Evolutionary conservation across 169 alveolate species (phyloP).

Genomic region (Plasmodium vinckei): DNA sequence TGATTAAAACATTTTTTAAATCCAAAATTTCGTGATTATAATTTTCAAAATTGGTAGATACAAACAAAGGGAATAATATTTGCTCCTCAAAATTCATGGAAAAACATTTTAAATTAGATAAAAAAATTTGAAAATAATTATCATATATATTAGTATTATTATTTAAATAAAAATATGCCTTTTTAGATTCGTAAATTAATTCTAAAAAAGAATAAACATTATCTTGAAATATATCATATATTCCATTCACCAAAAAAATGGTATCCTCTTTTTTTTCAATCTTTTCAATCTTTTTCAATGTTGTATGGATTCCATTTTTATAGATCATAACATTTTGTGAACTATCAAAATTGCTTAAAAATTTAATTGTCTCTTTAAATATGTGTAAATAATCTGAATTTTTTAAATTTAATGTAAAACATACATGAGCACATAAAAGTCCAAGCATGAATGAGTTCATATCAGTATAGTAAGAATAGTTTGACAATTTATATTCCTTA

Average conservation of each 20-base stretch:
- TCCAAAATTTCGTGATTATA: constrained; percentile 1
- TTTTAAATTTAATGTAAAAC: constrained; percentile 17
- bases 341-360: constrained; percentile 21
- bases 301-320: constrained; percentile 2
- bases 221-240: constrained; percentile 28
- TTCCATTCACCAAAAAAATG: constrained; percentile 4
- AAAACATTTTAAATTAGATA: constrained; percentile 10
- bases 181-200: constrained; percentile 41
- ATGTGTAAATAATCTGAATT: constrained; percentile 3
- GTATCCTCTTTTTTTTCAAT: not conserved
- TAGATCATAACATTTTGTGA: constrained; percentile 2
- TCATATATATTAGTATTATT: not conserved
- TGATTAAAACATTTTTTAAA: constrained; percentile 9
- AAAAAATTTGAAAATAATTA: constrained; percentile 18
- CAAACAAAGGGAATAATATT: constrained; percentile 29
- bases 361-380: constrained; percentile 26
- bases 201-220: constrained; percentile 1
- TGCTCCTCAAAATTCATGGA: constrained; percentile 41
- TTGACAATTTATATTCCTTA: constrained; percentile 2
- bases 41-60: constrained; percentile 5
- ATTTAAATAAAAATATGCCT: constrained; percentile 15
- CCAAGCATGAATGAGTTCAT: constrained; percentile 29
- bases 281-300: not conserved
- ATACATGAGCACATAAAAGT: constrained; percentile 20
- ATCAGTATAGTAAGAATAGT: constrained; percentile 13